Conservation (phyloP, 352 stramenopile genomes). For the Phytophthora agathidicida region DNA sequence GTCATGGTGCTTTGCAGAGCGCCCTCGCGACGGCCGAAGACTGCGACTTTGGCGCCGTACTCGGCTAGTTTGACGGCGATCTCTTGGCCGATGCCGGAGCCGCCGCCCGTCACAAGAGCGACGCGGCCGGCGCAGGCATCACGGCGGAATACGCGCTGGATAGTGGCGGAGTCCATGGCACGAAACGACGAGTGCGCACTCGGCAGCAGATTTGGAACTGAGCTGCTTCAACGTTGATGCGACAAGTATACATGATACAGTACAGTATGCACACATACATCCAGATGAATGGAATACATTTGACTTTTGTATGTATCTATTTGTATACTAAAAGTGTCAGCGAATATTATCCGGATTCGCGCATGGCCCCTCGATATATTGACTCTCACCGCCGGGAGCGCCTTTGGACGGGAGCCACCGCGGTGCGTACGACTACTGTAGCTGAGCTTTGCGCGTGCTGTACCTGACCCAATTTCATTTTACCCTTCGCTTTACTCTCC, state of each 20-base stretch:
- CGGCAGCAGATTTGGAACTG: too few species aligned
- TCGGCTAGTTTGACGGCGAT: constrained; percentile 91
- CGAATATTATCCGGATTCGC: too few species aligned
- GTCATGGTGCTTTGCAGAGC: constrained; percentile 90
- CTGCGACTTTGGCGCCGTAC: constrained; percentile 92
- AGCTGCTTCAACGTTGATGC: constrained; percentile 15
- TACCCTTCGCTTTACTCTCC: neutral
- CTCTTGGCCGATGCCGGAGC: constrained; percentile 95
- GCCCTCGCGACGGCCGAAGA: constrained; percentile 92
- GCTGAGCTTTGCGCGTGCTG: neutral
- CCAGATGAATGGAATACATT: too few species aligned
- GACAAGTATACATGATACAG: constrained; percentile 7
- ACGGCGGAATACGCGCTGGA: constrained; percentile 60
- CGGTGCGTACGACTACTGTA: neutral
- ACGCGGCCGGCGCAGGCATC: constrained; percentile 72
- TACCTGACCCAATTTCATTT: neutral
- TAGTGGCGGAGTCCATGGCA: constrained; percentile 56
- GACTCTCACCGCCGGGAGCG: constrained; percentile 18
- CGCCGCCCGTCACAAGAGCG: constrained; percentile 93
- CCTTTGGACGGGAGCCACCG: constrained; percentile 8
- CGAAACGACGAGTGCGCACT: too few species aligned
- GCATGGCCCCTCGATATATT: constrained; percentile 1
- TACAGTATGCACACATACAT: too few species aligned
- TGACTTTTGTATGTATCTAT: too few species aligned
- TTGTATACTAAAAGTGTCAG: too few species aligned